Evolutionary conservation across 108 stramenopile species (phyloP).

Genomic region (Cafeteria roenbergensis): DNA sequence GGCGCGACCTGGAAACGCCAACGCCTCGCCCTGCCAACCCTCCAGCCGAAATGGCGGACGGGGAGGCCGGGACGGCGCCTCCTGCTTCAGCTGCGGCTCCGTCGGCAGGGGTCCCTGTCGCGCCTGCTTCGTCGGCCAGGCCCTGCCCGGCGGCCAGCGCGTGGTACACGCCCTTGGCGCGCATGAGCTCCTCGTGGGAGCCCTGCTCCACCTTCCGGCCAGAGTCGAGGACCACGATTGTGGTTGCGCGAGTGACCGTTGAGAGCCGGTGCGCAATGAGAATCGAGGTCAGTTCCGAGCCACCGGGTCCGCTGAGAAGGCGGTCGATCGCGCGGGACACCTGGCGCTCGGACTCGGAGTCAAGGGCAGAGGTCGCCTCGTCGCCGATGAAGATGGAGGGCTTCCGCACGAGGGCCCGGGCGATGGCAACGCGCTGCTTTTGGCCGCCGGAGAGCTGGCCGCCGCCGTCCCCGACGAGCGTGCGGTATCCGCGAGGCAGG

Average conservation of each 20-base stretch:
- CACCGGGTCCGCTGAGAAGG: slow-evolving; percentile 40
- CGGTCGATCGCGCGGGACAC: slow-evolving; percentile 62
- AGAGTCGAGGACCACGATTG: slow-evolving; percentile 65
- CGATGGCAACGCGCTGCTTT: slow-evolving; percentile 75
- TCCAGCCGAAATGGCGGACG: too few relatives aligned
- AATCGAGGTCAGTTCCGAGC: slow-evolving; percentile 42
- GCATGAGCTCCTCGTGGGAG: slow-evolving; percentile 60
- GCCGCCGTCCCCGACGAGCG: slow-evolving; percentile 23
- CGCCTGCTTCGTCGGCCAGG: too few relatives aligned
- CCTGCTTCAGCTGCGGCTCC: too few relatives aligned
- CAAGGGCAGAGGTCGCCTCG: slow-evolving; percentile 61
- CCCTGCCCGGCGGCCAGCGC: too few relatives aligned
- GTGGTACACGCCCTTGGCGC: slow-evolving; percentile 52
- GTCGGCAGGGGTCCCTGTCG: too few relatives aligned
- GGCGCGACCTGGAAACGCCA: too few relatives aligned
- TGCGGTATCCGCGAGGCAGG: background rate
- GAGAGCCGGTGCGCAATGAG: slow-evolving; percentile 65
- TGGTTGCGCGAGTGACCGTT: slow-evolving; percentile 62
- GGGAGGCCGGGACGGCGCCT: too few relatives aligned
- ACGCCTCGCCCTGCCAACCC: too few relatives aligned
- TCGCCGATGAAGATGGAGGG: slow-evolving; percentile 61
- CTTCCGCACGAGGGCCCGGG: slow-evolving; percentile 68
- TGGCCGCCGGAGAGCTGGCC: slow-evolving; percentile 59
- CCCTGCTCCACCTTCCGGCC: slow-evolving; percentile 60
- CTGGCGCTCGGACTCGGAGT: slow-evolving; percentile 56